Base-by-base conservation (phyloP, 1,284 basidiomycete species). In the Xerocomus nothofagi region DNA sequence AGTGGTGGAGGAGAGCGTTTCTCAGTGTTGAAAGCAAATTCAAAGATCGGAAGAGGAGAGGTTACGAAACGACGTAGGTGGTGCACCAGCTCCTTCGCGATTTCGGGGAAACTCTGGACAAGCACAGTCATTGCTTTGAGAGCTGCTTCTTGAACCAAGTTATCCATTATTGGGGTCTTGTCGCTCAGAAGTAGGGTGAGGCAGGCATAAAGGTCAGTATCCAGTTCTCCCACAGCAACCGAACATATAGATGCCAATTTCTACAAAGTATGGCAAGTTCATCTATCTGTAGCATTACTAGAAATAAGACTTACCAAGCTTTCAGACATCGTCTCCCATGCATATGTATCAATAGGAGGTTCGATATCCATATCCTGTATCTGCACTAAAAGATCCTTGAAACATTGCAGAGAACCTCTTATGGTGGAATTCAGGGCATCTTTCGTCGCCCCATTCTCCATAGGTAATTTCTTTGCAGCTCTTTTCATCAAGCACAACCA, bases 21-120 rank as follows among this genome's bases (percentile, higher is more conserved):
- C 51, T 88, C 86, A 10, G 81, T 80, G 11, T 80, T 81, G 69
- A 92, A 91, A 60, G 91, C 86, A 59, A 88, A 86, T 61, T 95
- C 89, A 59, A 97, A 93, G 29, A 94, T 88, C 0, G 91, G 84
- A 32, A 96, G 71, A 6, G 94, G 93, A 2, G 88, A 88, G 9
- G 91, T 93, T 23, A 96, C 84, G 58, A 97, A 95, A 42, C 88
- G 86, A 27, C 94, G 84, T 32, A 98, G 76, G 61, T 94, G 91
- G 36, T 77, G 77, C 0, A 88, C 86, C 79, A 95, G 86, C 10
- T 79, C 76, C 3, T 82, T 69, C 1, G 92, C 91, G 46, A 92
- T 83, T 18, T 86, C 81, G 0, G 89, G 86, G 70, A 93, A 93
- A 67, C 91, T 94, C 67, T 86, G 85, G 2, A 95, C 94, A 29